Conservation (phyloP, 345 rosid species). For the Lepidium didymum region DNA sequence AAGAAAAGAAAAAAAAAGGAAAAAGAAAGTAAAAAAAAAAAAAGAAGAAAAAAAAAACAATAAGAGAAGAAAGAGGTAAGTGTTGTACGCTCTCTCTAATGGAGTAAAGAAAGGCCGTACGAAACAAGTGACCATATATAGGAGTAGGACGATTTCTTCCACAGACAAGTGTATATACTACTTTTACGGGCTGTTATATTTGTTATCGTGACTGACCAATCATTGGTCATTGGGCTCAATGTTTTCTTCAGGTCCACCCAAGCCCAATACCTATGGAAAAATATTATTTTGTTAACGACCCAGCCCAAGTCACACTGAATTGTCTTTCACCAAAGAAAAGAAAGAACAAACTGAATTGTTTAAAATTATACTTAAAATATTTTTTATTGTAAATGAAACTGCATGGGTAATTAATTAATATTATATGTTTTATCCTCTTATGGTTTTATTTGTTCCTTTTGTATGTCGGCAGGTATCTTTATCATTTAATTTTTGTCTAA, state of each 20-base stretch:
- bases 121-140: constrained; percentile 12
- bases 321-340: too few species aligned
- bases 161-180: background rate
- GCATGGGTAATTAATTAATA: background rate
- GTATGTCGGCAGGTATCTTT: background rate
- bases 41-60: background rate
- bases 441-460: background rate
- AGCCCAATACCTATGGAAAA: too few species aligned
- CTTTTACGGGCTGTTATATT: background rate
- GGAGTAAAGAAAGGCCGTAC: constrained; percentile 16
- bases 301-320: background rate
- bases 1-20: background rate
- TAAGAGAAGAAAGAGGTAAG: constrained; percentile 19
- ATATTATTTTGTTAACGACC: too few species aligned
- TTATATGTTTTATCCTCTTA: background rate
- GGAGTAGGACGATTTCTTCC: constrained; percentile 9
- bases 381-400: too few species aligned
- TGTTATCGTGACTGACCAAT: background rate
- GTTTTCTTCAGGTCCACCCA: background rate
- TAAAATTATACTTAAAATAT: background rate
- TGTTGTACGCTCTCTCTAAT: background rate
- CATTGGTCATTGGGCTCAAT: background rate
- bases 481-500: background rate
- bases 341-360: background rate
- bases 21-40: background rate